These are phyloP conservation scores for Mycena vitilis DNA, from an alignment of 768 basidiomycete genomes.

Conservation along the genomic window DNA sequence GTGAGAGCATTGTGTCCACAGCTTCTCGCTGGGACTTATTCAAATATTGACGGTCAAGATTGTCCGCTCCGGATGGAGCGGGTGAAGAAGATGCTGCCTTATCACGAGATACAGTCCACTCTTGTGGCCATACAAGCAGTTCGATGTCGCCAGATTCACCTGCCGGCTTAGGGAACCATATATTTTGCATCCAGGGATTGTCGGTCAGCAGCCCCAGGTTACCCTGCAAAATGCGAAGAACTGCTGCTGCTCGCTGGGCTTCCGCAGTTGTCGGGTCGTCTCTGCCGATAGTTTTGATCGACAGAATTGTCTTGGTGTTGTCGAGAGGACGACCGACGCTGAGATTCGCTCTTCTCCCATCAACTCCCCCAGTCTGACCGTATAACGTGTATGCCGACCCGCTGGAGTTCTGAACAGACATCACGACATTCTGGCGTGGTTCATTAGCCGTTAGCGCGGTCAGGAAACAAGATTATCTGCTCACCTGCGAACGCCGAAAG, in stretches of 20 bases:
- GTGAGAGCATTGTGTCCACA: slow-evolving; percentile 61
- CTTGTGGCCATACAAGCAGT: slow-evolving; percentile 53
- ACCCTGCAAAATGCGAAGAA: slow-evolving; percentile 60
- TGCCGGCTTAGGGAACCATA: slow-evolving; percentile 51
- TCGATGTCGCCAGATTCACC: slow-evolving; percentile 36
- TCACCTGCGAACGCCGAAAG: slow-evolving; percentile 52
- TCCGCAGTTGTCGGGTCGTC: slow-evolving; percentile 73
- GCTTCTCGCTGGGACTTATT: slow-evolving; percentile 62
- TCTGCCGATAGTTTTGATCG: slow-evolving; percentile 63
- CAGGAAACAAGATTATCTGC: slow-evolving; percentile 18
- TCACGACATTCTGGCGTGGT: slow-evolving; percentile 42
- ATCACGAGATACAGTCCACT: slow-evolving; percentile 43
- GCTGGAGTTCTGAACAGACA: slow-evolving; percentile 41
- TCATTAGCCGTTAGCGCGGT: neutral
- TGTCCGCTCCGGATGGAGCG: slow-evolving; percentile 4
- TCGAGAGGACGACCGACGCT: slow-evolving; percentile 37
- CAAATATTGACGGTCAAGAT: slow-evolving; percentile 41
- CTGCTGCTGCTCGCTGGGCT: slow-evolving; percentile 51
- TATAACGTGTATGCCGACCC: slow-evolving; percentile 52
- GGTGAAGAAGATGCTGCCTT: slow-evolving; percentile 9
- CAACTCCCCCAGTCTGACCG: slow-evolving; percentile 56
- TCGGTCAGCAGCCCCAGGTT: slow-evolving; percentile 46
- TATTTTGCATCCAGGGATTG: slow-evolving; percentile 63
- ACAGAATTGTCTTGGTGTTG: slow-evolving; percentile 49
- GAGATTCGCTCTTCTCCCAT: slow-evolving; percentile 51